Percentiles rank a stretch among this genome's conserved stretches.
Evolutionary conservation across 768 basidiomycete genomes (phyloP).

Genomic region (Russula vinacea): DNA sequence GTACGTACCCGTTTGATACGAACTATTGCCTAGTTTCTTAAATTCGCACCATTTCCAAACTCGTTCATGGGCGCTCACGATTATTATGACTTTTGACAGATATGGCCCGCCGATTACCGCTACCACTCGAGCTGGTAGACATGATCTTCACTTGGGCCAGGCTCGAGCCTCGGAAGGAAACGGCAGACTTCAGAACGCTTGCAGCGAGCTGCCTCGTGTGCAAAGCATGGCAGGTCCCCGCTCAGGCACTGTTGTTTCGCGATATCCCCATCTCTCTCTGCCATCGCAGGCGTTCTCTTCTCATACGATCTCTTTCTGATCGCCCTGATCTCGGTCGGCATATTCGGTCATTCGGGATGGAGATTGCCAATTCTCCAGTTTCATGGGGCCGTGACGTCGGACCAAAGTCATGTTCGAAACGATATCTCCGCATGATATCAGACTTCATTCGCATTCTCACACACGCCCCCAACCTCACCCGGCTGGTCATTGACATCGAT

Average conservation of each 20-base stretch:
- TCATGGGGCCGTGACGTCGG: slow-evolving; percentile 15
- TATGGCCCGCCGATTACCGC: slow-evolving; percentile 1
- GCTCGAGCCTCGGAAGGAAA: slow-evolving; percentile 10
- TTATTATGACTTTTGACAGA: background rate
- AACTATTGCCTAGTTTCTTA: background rate
- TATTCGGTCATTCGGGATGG: slow-evolving; percentile 25
- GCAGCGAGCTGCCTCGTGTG: slow-evolving; percentile 20
- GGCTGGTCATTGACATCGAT: slow-evolving; percentile 24
- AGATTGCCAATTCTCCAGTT: slow-evolving; percentile 14
- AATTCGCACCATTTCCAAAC: background rate
- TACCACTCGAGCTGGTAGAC: slow-evolving; percentile 22
- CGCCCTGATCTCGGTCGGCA: slow-evolving; percentile 19
- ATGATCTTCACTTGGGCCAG: slow-evolving; percentile 24
- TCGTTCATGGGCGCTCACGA: background rate
- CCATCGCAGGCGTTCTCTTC: slow-evolving; percentile 10
- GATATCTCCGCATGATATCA: slow-evolving; percentile 11
- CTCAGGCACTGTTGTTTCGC: slow-evolving; percentile 20
- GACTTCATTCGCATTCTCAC: slow-evolving; percentile 21
- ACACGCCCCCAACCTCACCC: slow-evolving; percentile 17
- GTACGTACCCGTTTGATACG: slow-evolving; percentile 4
- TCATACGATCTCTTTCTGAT: slow-evolving; percentile 11
- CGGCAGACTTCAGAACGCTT: slow-evolving; percentile 17
- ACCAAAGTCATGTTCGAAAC: background rate
- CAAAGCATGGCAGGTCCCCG: slow-evolving; percentile 19
- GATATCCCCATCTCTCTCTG: slow-evolving; percentile 23